These are phyloP conservation scores for Lotus japonicus DNA, from an alignment of 306 rosid species.

Conservation along the genomic window DNA sequence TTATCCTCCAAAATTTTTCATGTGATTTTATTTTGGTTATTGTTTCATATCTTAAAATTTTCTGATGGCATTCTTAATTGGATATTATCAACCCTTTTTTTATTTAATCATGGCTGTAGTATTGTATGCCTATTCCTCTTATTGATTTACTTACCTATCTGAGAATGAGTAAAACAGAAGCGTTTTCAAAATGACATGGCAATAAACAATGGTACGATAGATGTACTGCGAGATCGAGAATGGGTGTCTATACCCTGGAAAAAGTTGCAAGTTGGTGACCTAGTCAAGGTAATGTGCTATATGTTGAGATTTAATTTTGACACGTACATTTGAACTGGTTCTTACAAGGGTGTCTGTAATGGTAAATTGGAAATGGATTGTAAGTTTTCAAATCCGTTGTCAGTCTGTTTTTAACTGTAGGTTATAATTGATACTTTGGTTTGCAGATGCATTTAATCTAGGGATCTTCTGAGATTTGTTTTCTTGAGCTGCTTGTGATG, in stretches of 20 bases:
- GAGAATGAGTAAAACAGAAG: slow-evolving; percentile 51
- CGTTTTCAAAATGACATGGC: slow-evolving; percentile 91
- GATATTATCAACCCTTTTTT: not conserved
- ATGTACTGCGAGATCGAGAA: slow-evolving; percentile 72
- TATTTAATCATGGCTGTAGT: not conserved
- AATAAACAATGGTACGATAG: slow-evolving; percentile 57
- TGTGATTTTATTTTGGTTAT: not conserved
- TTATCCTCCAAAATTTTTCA: not conserved
- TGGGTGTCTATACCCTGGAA: slow-evolving; percentile 88
- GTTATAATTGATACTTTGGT: not conserved
- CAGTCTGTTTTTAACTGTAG: not conserved
- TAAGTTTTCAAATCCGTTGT: slow-evolving; percentile 1
- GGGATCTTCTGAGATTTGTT: slow-evolving; percentile 2
- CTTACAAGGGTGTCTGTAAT: not conserved
- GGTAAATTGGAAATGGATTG: not conserved
- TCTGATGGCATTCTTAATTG: not conserved
- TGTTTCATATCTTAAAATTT: not conserved
- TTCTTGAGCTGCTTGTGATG: not conserved
- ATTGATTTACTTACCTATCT: slow-evolving; percentile 18
- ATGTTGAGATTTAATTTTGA: slow-evolving; percentile 10
- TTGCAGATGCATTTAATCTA: not conserved
- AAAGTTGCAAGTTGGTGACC: slow-evolving; percentile 84
- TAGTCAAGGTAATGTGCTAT: slow-evolving; percentile 59
- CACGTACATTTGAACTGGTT: not conserved
- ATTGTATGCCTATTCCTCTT: not conserved